Base-by-base conservation (phyloP, 2,329 filamentous ascomycete genomes). In the Didymella glomerata region DNA sequence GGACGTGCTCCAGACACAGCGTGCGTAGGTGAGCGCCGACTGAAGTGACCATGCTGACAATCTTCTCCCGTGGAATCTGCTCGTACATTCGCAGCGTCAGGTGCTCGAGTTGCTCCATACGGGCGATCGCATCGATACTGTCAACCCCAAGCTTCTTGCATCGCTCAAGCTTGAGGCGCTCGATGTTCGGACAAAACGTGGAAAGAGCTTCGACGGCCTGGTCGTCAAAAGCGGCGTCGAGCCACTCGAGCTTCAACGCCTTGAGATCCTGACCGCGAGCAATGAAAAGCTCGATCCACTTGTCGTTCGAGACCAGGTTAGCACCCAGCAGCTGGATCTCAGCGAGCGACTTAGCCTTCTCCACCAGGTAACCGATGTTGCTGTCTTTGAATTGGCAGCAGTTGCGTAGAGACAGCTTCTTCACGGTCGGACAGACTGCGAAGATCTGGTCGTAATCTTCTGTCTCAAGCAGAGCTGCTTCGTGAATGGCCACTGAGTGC, bases 331-430 rank as follows among this genome's bases (percentile, higher is more conserved):
- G 83, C 63, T 92, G 90, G 42, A 98, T 82, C 55, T 87, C 84
- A 60, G 88, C 85, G n/a, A 97, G 81, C 9, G 84, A 78, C 48
- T 87, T 85, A 48, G 90, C 84, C 47, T 91, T 90, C 54, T 88
- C 87, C 20, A 91, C 81, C 70, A 97, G 85, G 74, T 94, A 97
- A 51, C 92, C 86, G 76, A 97, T 84, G 41, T 93, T 90, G 38
- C 83, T 83, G 69, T 97, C 90, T 77, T 96, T 97, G 82, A 97
- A 90, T 72, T 97, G 93, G 48, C 95, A 91, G n/a, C 89, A 92
- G 69, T 93, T 94, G 48, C 90, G 88, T 11, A 96, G 80, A 64
- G 92, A 90, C 56, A 97, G 82, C 42, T 84, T 84, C 68, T 86
- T 86, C 53, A 97, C 80, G 6, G 82, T 83, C 0, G 91, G 87